Conservation (phyloP, 2,329 filamentous ascomycete genomes). For the Penicillium sumatraense region DNA sequence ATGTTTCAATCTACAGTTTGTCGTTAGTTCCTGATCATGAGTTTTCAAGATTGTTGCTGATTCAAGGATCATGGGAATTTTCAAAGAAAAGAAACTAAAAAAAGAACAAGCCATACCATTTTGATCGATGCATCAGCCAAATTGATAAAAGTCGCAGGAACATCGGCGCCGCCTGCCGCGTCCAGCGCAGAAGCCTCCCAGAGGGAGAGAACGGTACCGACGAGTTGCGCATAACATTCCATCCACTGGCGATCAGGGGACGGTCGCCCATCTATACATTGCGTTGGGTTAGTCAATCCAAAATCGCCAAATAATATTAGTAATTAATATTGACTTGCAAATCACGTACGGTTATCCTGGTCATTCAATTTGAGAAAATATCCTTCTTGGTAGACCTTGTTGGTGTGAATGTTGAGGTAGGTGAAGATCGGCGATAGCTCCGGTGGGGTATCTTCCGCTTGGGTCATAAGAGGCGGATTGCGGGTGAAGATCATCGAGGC, state of each 20-base stretch:
- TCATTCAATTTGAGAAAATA: constrained; percentile 98
- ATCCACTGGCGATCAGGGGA: constrained; percentile 88
- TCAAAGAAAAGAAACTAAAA: neutral
- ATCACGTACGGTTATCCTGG: constrained; percentile 79
- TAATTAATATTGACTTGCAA: neutral
- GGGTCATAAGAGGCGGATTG: constrained; percentile 83
- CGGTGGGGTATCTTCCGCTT: constrained; percentile 81
- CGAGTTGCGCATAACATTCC: constrained; percentile 95
- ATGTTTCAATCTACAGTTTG: constrained; percentile 74
- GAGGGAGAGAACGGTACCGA: constrained; percentile 90
- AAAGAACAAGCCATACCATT: constrained; percentile 68
- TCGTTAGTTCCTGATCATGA: constrained; percentile 1
- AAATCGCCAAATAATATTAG: neutral
- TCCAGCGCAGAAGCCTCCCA: constrained; percentile 96
- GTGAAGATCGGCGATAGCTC: constrained; percentile 94
- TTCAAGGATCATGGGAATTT: too few relatives aligned
- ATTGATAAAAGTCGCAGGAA: constrained; percentile 92
- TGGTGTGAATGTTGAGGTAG: constrained; percentile 90
- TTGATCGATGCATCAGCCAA: constrained; percentile 96
- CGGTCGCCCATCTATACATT: constrained; percentile 74
- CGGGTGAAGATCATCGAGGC: constrained; percentile 86
- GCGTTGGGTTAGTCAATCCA: constrained; percentile 33
- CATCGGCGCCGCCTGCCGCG: constrained; percentile 80
- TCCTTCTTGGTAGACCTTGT: constrained; percentile 96
- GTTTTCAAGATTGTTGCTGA: too few relatives aligned